A percentile compares a stretch with the other conserved stretches of the same genome.
phyloP scores from a whole-genome alignment of 208 protist genomes.

The Acanthamoeba triangularis region DNA sequence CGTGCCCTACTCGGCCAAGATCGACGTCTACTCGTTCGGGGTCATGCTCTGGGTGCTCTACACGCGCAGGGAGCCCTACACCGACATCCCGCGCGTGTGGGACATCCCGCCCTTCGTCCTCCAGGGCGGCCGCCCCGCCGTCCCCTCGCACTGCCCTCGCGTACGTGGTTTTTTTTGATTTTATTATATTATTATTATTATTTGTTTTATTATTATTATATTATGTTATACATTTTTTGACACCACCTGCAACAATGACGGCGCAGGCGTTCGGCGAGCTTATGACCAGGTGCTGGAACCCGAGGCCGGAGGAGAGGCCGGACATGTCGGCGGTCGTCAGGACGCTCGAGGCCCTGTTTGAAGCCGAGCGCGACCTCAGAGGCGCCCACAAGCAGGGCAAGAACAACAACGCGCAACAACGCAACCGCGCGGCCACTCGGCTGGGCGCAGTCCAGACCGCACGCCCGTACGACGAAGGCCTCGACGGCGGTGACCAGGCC shows the following conservation, averaged over 20 bases:
- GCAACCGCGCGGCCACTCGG: background rate
- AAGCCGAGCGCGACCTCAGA: background rate
- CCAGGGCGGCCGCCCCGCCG: constrained; percentile 7
- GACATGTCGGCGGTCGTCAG: background rate
- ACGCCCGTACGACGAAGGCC: background rate
- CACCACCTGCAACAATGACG: too few species aligned
- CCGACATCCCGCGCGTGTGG: constrained; percentile 1
- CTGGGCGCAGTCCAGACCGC: background rate
- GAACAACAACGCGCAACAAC: background rate
- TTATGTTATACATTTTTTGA: too few species aligned
- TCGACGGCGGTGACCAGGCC: background rate
- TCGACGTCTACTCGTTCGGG: constrained; percentile 50
- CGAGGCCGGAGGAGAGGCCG: background rate
- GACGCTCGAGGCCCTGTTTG: constrained; percentile 12
- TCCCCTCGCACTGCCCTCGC: constrained; percentile 28
- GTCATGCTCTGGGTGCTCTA: constrained; percentile 66
- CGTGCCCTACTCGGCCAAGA: constrained; percentile 1
- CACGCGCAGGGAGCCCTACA: constrained; percentile 50
- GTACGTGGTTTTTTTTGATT: background rate
- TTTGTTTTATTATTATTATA: too few species aligned
- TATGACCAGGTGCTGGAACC: constrained; percentile 1
- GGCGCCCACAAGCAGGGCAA: background rate
- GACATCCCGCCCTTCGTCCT: constrained; percentile 51
- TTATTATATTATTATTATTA: too few species aligned
- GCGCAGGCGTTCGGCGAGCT: background rate